Percentiles rank a stretch among this genome's conserved stretches.
Conservation (phyloP, 805 yeast species). For the Candida piceae region DNA sequence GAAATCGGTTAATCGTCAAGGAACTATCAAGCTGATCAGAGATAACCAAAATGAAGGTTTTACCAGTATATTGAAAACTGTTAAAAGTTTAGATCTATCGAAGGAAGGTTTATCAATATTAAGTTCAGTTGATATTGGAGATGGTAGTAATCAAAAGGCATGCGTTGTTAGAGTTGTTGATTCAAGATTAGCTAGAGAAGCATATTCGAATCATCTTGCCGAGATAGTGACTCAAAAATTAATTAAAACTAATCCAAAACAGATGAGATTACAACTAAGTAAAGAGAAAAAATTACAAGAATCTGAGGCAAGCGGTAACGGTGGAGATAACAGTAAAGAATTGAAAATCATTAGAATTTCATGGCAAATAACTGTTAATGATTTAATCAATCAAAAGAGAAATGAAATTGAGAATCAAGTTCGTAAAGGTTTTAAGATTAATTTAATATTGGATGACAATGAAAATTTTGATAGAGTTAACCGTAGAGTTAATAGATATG, state of each 20-base stretch:
- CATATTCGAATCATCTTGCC: slow-evolving; percentile 24
- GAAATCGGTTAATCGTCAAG: slow-evolving; percentile 12
- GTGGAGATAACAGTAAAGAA: slow-evolving; percentile 20
- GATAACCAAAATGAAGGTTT: slow-evolving; percentile 14
- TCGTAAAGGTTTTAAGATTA: slow-evolving; percentile 38
- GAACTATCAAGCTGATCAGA: slow-evolving; percentile 17
- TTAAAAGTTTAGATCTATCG: slow-evolving; percentile 16
- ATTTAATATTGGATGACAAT: slow-evolving; percentile 37
- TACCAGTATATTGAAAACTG: slow-evolving; percentile 7
- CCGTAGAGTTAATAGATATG: slow-evolving; percentile 3
- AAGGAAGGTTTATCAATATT: slow-evolving; percentile 24
- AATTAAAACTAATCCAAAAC: background rate
- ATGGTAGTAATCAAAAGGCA: slow-evolving; percentile 5
- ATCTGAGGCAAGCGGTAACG: background rate
- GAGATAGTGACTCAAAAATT: slow-evolving; percentile 15
- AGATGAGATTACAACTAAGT: background rate
- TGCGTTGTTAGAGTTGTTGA: slow-evolving; percentile 21
- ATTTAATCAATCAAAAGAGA: slow-evolving; percentile 47
- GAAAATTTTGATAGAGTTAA: slow-evolving; percentile 20
- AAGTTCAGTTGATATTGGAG: slow-evolving; percentile 5
- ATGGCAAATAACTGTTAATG: slow-evolving; percentile 54
- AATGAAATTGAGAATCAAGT: slow-evolving; percentile 43
- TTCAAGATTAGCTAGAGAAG: slow-evolving; percentile 21
- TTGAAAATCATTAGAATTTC: slow-evolving; percentile 46
- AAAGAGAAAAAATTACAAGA: background rate